Evolutionary conservation across 768 basidiomycete genomes (phyloP).

Genomic region (Russula virescens): DNA sequence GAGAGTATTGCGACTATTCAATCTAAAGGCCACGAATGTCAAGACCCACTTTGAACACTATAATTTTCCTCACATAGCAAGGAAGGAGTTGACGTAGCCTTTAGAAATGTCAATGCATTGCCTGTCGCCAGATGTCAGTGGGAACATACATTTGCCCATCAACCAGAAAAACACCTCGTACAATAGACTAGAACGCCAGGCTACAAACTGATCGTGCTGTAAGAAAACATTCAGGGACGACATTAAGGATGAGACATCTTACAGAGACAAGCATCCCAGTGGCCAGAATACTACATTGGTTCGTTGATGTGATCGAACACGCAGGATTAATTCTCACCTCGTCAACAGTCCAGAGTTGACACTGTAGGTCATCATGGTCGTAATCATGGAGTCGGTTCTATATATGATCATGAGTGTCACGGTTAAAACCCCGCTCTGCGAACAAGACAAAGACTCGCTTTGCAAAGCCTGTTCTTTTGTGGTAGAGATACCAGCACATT

Average conservation of each 20-base stretch:
- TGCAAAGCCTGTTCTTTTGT: conserved; percentile 42
- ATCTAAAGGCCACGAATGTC: not conserved
- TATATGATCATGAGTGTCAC: no score
- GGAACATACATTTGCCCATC: conserved; percentile 43
- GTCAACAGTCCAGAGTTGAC: conserved; percentile 28
- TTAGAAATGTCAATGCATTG: conserved; percentile 2
- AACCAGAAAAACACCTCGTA: conserved; percentile 50
- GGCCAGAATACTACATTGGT: conserved; percentile 22
- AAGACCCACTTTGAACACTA: not conserved
- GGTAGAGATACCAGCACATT: conserved; percentile 44
- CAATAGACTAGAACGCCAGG: conserved; percentile 42
- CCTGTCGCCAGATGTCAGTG: not conserved
- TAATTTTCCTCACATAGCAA: conserved; percentile 39
- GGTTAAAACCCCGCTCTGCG: not conserved
- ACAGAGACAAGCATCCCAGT: conserved; percentile 21
- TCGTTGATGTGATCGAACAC: not conserved
- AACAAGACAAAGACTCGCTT: conserved; percentile 30
- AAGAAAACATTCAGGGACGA: not conserved
- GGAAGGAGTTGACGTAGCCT: conserved; percentile 49
- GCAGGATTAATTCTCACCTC: conserved; percentile 15
- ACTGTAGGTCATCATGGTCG: conserved; percentile 28
- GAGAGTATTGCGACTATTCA: conserved; percentile 9
- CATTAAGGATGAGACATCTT: not conserved
- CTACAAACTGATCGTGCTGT: conserved; percentile 15
- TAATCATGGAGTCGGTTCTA: conserved; percentile 29